Evolutionary conservation across 2,329 filamentous ascomycete species (phyloP), one percentile per base, ranked within the genome.

Genomic region (Colletotrichum tanaceti): DNA sequence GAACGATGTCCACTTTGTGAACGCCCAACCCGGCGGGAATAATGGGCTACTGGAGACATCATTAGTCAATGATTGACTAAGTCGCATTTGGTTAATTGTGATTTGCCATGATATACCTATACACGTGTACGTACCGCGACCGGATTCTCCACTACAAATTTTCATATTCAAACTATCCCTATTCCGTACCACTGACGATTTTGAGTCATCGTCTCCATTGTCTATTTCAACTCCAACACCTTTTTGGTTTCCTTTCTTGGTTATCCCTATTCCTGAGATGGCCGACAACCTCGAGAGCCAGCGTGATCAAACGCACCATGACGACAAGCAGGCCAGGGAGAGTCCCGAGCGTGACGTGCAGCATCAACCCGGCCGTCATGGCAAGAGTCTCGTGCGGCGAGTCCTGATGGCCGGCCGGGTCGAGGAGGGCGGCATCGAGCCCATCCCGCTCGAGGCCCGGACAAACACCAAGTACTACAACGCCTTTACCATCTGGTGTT

Each of bases 401-500:
- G 55, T 70, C 39, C 35, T 70, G 22, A 67, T 53, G 50, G 63
- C 64, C 22, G 67, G 67, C 43, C 67, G 75, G 6, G 74, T 78
- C 44, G 77, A 78, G 60, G 59, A 77, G 61, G 72, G 73, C 44
- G 76, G 76, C 14, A 74, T 73, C 28, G 72, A 76, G 65, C 77
- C 77, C 13, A 73, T 78, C 14, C 73, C 75, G 4, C 58, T 74
- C 32, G 73, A 77, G 58, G 72, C 75, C 60, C 73, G 75, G 50
- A 78, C 72, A 1, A 74, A 76, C 38, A 75, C 73, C 2, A 75
- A 75, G 22, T 77, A 75, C 65, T 68, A 75, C 39, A 78, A 77
- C 41, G 71, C 77, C 20, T 76, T 76, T 14, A 77, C 74, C 24
- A 70, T 78, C 3, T 78, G 74, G 68, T 76, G 74, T 58, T 76